Evolutionary conservation across 352 stramenopile species (phyloP).

Genomic region (Pelagophyceae sp.): DNA sequence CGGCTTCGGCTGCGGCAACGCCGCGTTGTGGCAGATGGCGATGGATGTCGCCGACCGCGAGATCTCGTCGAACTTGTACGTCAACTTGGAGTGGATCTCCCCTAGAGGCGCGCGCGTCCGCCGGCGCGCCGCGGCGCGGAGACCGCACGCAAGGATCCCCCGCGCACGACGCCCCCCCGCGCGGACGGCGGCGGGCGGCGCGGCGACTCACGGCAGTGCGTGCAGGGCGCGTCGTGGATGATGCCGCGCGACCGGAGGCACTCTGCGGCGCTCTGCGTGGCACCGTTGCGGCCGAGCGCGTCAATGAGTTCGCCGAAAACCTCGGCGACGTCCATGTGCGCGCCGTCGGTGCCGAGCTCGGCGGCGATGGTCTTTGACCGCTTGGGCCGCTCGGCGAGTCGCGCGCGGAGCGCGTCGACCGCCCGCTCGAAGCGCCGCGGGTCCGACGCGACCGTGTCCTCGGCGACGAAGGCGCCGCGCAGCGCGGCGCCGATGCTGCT

Average conservation of each 20-base stretch:
- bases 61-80: neutral
- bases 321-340: slow-evolving; percentile 7
- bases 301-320: neutral
- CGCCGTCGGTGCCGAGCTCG: slow-evolving; percentile 4
- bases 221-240: neutral
- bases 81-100: neutral
- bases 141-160: neutral
- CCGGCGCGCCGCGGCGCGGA: neutral
- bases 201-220: too few species aligned
- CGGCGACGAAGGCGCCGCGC: neutral
- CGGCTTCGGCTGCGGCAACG: neutral
- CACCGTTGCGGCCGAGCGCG: neutral
- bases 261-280: neutral
- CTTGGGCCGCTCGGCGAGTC: neutral
- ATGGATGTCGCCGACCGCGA: neutral
- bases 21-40: neutral
- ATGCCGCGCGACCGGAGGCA: neutral
- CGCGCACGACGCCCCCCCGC: too few species aligned
- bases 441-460: neutral
- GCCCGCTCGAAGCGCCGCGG: neutral
- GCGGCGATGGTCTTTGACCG: neutral
- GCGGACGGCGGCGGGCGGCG: too few species aligned
- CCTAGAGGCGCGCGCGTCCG: neutral
- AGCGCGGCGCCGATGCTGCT: neutral
- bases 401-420: neutral